Evolutionary conservation across 345 rosid genomes (phyloP), one percentile per base, ranked within the genome.

Genomic region (Acer yangbiense): DNA sequence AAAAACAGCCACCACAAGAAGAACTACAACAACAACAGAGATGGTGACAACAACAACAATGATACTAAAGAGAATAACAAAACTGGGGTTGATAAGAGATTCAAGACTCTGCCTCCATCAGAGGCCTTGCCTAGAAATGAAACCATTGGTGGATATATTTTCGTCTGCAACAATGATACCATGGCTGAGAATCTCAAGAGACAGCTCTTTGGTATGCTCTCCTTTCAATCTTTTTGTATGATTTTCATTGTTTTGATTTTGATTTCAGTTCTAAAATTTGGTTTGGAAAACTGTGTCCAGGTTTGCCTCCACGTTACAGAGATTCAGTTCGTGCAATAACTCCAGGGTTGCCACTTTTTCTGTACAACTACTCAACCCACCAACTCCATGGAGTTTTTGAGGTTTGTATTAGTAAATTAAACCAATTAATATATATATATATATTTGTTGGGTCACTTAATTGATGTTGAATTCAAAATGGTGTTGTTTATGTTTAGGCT

Each of bases 161-260:
- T 97, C 68, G 99, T 97, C n/a, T 97, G 99, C 88, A 94, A 97
- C 89, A 97, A 97, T 71, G 99, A 97, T 73, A 97, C 99, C 46
- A 97, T 97, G 99, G 85, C 85, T 68, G 99, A 97, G 90, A 92
- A 97, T 77, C 93, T 97, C 77, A 89, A 82, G 81, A 86, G 99
- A 50, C 87, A 93, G 86, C 98, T 97, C 55, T 97, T 97, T 69
- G 99, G 97, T 93, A 88, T 44, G 86, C 55, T 9, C 7, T n/a
- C 1, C 3, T 16, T 11, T 17, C 69, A 2, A 1, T 54, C 4
- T 21, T 6, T 21, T 57, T 7, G 16, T 27, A 12, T 60, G 23
- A 21, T 18, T 60, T 60, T 7, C 21, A 14, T 6, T 35, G 0
- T n/a, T 46, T 46, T 46, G 50, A 46, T 46, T 46, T 10, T 46